phyloP scores from a whole-genome alignment of 345 rosid species.

The Brassica incana region DNA sequence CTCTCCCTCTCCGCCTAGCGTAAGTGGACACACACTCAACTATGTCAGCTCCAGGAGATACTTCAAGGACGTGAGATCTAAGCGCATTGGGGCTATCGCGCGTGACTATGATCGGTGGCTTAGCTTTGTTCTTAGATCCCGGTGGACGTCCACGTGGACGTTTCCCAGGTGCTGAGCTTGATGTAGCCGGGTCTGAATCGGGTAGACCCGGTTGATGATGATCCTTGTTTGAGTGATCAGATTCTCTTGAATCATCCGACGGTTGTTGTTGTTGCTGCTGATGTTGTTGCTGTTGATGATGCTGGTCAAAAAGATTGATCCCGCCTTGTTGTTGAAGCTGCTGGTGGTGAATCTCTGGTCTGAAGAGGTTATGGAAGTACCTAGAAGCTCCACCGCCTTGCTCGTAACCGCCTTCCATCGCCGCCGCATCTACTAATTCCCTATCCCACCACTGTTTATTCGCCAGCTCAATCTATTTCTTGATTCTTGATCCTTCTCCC shows the following conservation, averaged over 20 bases:
- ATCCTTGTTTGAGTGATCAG: conserved; percentile 34
- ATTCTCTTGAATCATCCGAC: conserved; percentile 46
- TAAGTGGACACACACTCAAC: conserved; percentile 56
- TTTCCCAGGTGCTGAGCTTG: conserved; percentile 41
- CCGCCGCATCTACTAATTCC: conserved; percentile 42
- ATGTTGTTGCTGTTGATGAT: conserved; percentile 22
- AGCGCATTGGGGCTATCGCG: conserved; percentile 79
- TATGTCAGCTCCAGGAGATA: conserved; percentile 63
- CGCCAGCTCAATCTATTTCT: conserved; percentile 42
- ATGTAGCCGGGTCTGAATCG: conserved; percentile 43
- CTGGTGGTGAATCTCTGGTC: conserved; percentile 49
- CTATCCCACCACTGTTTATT: conserved; percentile 55
- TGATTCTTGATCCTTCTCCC: conserved; percentile 26
- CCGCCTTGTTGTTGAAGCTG: conserved; percentile 46
- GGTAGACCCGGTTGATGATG: conserved; percentile 32
- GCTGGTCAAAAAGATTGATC: conserved; percentile 37
- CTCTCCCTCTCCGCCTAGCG: conserved; percentile 74
- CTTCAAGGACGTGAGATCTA: conserved; percentile 73
- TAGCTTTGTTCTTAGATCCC: conserved; percentile 75
- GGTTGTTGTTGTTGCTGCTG: conserved; percentile 35
- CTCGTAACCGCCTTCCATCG: conserved; percentile 55
- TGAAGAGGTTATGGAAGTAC: conserved; percentile 48
- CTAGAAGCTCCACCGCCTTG: conserved; percentile 43
- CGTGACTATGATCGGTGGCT: conserved; percentile 70
- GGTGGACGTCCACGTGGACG: conserved; percentile 86